Percentiles rank a stretch among this genome's conserved stretches.
These are phyloP conservation scores for Ogataea paradorogensis DNA, from an alignment of 805 yeast species.

Conservation along the genomic window DNA sequence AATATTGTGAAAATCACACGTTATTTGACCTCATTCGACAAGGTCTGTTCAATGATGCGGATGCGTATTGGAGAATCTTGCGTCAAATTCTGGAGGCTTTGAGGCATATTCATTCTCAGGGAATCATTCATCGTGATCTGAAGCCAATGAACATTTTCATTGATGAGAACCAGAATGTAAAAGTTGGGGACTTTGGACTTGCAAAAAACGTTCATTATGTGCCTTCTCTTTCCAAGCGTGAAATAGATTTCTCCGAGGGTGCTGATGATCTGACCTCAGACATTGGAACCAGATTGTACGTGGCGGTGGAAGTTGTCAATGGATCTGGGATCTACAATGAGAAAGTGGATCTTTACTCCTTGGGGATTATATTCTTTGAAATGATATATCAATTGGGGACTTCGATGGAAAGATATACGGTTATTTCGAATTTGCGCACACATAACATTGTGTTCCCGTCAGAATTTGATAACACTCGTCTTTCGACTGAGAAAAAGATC, in stretches of 20 bases:
- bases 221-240: slow-evolving; percentile 15
- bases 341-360: slow-evolving; percentile 92
- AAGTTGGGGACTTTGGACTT: slow-evolving; percentile 95
- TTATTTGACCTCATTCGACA: slow-evolving; percentile 76
- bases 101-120: slow-evolving; percentile 86
- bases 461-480: slow-evolving; percentile 54
- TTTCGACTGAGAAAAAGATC: slow-evolving; percentile 61
- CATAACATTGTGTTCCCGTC: slow-evolving; percentile 64
- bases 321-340: slow-evolving; percentile 81
- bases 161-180: slow-evolving; percentile 82
- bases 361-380: slow-evolving; percentile 93
- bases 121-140: slow-evolving; percentile 91
- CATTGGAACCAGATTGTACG: slow-evolving; percentile 91
- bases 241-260: slow-evolving; percentile 26
- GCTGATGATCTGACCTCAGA: slow-evolving; percentile 83
- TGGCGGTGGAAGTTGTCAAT: slow-evolving; percentile 80
- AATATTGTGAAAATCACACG: slow-evolving; percentile 94
- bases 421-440: slow-evolving; percentile 61
- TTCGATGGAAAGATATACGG: slow-evolving; percentile 87
- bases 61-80: slow-evolving; percentile 86
- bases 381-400: slow-evolving; percentile 87
- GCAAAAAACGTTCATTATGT: slow-evolving; percentile 81
- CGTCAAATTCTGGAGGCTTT: slow-evolving; percentile 88
- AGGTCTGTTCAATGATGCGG: slow-evolving; percentile 65
- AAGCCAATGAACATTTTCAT: slow-evolving; percentile 96